Percentiles rank a stretch among this genome's conserved stretches.
These are phyloP conservation scores for Pulveroboletus sp. DNA, from an alignment of 768 basidiomycete genomes.

Conservation along the genomic window DNA sequence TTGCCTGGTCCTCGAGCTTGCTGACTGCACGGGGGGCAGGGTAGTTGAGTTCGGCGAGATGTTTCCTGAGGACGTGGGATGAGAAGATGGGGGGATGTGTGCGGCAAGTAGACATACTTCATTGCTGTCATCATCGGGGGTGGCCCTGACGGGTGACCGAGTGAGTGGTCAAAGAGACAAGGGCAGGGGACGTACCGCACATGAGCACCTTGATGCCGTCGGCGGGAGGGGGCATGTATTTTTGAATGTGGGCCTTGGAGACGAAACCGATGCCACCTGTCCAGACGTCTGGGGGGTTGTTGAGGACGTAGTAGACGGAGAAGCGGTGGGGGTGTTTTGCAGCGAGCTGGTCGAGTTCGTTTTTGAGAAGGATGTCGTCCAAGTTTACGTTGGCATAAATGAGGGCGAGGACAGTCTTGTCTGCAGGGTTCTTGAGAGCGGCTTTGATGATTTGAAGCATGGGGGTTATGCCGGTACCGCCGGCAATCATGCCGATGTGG, in stretches of 20 bases:
- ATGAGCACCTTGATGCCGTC: conserved; percentile 81
- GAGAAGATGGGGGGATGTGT: background rate
- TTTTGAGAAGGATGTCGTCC: conserved; percentile 89
- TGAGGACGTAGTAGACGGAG: conserved; percentile 87
- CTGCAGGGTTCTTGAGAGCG: conserved; percentile 84
- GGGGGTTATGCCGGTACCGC: conserved; percentile 97
- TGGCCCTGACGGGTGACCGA: conserved; percentile 42
- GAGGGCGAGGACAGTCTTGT: conserved; percentile 78
- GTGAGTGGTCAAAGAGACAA: conserved; percentile 5
- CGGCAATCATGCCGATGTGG: conserved; percentile 94
- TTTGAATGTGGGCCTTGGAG: conserved; percentile 85
- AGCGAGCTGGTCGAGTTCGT: conserved; percentile 81
- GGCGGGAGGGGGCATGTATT: conserved; percentile 65
- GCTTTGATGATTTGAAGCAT: conserved; percentile 98
- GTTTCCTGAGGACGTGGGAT: conserved; percentile 54
- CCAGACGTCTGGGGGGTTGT: conserved; percentile 90
- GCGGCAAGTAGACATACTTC: conserved; percentile 51
- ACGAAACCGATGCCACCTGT: conserved; percentile 90
- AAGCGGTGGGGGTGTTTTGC: conserved; percentile 63
- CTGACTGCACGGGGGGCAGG: conserved; percentile 85
- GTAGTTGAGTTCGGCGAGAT: conserved; percentile 85
- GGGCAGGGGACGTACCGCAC: conserved; percentile 59
- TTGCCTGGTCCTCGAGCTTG: conserved; percentile 88
- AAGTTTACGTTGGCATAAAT: conserved; percentile 96
- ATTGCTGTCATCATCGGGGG: conserved; percentile 78